A percentile compares a stretch with the other conserved stretches of the same genome.
These are phyloP conservation scores for Spencermartinsiella ligniputridi DNA, from an alignment of 1,139 yeast species.

Conservation along the genomic window DNA sequence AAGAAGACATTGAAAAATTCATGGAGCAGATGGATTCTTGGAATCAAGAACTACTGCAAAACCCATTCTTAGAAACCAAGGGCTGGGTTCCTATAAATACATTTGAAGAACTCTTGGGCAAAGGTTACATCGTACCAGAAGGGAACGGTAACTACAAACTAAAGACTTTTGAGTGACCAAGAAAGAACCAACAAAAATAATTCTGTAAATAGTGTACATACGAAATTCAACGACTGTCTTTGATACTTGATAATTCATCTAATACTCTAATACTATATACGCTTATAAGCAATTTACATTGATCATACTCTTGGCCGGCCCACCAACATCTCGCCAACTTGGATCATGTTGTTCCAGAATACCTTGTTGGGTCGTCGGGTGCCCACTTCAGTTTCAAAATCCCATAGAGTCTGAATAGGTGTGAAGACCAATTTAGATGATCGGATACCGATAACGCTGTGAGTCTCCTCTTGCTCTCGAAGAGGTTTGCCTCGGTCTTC, in stretches of 20 bases:
- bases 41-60: constrained; percentile 60
- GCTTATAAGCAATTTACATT: too few relatives aligned
- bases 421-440: constrained; percentile 73
- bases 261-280: too few relatives aligned
- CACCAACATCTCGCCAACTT: constrained; percentile 78
- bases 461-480: constrained; percentile 49
- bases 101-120: constrained; percentile 64
- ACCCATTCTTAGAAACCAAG: constrained; percentile 85
- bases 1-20: constrained; percentile 49
- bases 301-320: constrained; percentile 47
- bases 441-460: constrained; percentile 82
- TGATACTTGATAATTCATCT: too few relatives aligned
- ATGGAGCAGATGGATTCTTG: constrained; percentile 61
- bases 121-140: constrained; percentile 54
- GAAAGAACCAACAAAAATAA: neutral
- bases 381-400: constrained; percentile 73
- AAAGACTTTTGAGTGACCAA: constrained; percentile 11
- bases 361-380: constrained; percentile 85
- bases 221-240: too few relatives aligned
- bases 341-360: constrained; percentile 74
- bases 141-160: constrained; percentile 44
- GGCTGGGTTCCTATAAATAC: constrained; percentile 96
- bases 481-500: constrained; percentile 20
- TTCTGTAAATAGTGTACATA: neutral
- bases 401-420: constrained; percentile 70